These are phyloP conservation scores for Auxenochlorella protothecoides DNA, from an alignment of 139 green algal species.

Conservation along the genomic window DNA sequence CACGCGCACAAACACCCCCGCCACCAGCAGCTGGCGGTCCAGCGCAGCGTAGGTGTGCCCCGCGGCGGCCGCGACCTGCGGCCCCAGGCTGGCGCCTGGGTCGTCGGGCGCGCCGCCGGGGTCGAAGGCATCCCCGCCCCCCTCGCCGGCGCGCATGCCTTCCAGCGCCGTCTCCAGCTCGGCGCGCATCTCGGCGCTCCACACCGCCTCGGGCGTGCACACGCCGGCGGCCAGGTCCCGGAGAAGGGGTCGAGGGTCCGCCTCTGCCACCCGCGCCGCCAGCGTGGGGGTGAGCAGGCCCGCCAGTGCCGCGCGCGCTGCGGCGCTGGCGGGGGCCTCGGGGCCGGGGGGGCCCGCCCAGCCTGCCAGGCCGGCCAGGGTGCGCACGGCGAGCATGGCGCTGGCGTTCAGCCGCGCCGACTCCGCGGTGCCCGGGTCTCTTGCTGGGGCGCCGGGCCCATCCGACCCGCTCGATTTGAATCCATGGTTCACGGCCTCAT, in stretches of 20 bases:
- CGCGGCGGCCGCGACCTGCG: not conserved
- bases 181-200: too few relatives aligned
- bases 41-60: conserved; percentile 22
- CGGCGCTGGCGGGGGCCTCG: conserved; percentile 1
- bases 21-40: conserved; percentile 66
- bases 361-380: conserved; percentile 49
- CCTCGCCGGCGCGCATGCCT: too few relatives aligned
- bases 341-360: conserved; percentile 9
- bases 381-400: conserved; percentile 62
- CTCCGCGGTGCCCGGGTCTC: too few relatives aligned
- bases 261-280: conserved; percentile 40
- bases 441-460: too few relatives aligned
- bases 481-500: too few relatives aligned
- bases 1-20: conserved; percentile 79
- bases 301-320: conserved; percentile 34
- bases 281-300: conserved; percentile 75
- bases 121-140: too few relatives aligned
- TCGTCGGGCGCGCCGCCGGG: not conserved
- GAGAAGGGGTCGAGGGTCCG: conserved; percentile 56
- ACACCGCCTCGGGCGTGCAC: conserved; percentile 47
- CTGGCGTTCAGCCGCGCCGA: conserved; percentile 12
- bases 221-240: conserved; percentile 41
- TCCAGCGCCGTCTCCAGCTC: too few relatives aligned
- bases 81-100: not conserved
- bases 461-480: too few relatives aligned